Conservation (phyloP, 2,329 filamentous ascomycete species). For the Penicillium sclerotiorum region DNA sequence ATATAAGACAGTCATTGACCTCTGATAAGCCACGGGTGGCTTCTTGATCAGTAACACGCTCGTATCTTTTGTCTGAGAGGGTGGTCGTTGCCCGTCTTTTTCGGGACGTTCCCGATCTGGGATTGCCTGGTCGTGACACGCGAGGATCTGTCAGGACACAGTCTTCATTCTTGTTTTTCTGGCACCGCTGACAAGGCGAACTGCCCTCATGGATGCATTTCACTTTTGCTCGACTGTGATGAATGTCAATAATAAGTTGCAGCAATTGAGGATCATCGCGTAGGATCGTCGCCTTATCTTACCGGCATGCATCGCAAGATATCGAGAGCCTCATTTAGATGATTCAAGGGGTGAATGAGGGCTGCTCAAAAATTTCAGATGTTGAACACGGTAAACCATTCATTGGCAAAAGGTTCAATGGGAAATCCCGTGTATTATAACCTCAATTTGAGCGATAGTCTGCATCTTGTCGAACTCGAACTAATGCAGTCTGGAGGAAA, state of each 20-base stretch:
- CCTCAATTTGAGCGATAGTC: too few species aligned
- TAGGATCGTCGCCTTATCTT: neutral
- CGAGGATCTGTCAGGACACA: slow-evolving; percentile 37
- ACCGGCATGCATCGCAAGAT: slow-evolving; percentile 41
- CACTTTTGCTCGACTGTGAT: slow-evolving; percentile 36
- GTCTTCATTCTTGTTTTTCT: slow-evolving; percentile 23
- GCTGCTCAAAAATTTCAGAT: too few species aligned
- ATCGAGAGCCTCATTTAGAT: slow-evolving; percentile 37
- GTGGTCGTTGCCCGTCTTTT: slow-evolving; percentile 19
- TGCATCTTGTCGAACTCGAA: too few species aligned
- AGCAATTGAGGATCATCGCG: neutral
- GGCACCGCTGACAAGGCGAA: slow-evolving; percentile 38
- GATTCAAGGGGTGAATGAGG: neutral
- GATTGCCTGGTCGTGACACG: slow-evolving; percentile 15
- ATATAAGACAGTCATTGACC: slow-evolving; percentile 22
- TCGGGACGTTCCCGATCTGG: slow-evolving; percentile 9
- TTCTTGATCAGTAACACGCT: slow-evolving; percentile 2
- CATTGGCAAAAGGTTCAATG: too few species aligned
- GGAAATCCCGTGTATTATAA: too few species aligned
- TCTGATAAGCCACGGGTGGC: slow-evolving; percentile 8
- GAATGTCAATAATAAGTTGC: neutral
- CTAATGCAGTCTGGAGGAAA: too few species aligned
- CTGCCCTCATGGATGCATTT: slow-evolving; percentile 40
- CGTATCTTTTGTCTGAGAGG: neutral
- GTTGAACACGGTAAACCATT: too few species aligned